Evolutionary conservation across 441 rosid genomes (phyloP).

Genomic region (Breynia disticha): DNA sequence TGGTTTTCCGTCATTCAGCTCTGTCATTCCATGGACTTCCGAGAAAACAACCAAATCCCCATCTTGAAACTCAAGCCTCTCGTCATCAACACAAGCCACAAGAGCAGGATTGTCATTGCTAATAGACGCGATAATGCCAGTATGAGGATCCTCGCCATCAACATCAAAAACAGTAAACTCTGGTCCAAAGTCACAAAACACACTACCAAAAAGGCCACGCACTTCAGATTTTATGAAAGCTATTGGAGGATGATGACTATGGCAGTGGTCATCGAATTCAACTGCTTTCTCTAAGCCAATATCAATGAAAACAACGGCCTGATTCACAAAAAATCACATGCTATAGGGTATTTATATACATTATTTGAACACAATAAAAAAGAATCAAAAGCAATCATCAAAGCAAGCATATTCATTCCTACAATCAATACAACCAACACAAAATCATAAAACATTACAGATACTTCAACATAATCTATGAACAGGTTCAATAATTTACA

Average conservation of each 20-base stretch:
- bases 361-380: neutral
- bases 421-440: neutral
- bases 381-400: slow-evolving; percentile 5
- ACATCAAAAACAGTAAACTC: slow-evolving; percentile 73
- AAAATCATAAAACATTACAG: neutral
- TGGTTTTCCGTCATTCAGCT: slow-evolving; percentile 82
- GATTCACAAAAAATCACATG: slow-evolving; percentile 15
- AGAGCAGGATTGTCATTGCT: slow-evolving; percentile 74
- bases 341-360: neutral
- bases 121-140: slow-evolving; percentile 83
- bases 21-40: slow-evolving; percentile 80
- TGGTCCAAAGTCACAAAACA: slow-evolving; percentile 90
- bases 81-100: slow-evolving; percentile 83
- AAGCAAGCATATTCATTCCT: neutral
- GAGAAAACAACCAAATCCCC: slow-evolving; percentile 86
- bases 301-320: slow-evolving; percentile 86
- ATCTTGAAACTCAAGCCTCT: slow-evolving; percentile 89
- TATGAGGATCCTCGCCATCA: slow-evolving; percentile 87
- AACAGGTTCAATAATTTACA: too few species aligned
- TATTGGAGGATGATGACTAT: slow-evolving; percentile 63
- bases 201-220: slow-evolving; percentile 80
- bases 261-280: slow-evolving; percentile 74
- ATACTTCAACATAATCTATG: neutral
- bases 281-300: slow-evolving; percentile 52
- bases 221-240: slow-evolving; percentile 76